These are phyloP conservation scores for Kazachstania sp. DNA, from an alignment of 1,139 yeast genomes.

Conservation along the genomic window DNA sequence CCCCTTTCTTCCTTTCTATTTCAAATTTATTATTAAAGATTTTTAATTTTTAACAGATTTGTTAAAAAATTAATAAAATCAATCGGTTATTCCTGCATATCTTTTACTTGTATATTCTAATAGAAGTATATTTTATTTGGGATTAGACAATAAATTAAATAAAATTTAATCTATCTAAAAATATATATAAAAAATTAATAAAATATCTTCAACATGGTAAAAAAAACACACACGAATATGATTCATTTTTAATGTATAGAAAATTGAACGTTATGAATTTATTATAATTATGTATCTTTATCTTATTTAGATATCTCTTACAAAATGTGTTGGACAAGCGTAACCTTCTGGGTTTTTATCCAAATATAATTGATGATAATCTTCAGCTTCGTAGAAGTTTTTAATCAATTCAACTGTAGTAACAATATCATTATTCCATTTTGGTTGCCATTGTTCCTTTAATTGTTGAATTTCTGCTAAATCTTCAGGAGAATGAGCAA, in stretches of 20 bases:
- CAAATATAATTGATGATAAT: slow-evolving; percentile 79
- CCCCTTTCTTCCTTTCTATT: background rate
- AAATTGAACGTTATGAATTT: background rate
- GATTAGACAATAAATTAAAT: background rate
- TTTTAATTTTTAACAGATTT: background rate
- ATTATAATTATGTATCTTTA: background rate
- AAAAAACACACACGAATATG: background rate
- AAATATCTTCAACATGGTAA: slow-evolving; percentile 14
- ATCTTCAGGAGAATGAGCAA: slow-evolving; percentile 51
- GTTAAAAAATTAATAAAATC: background rate
- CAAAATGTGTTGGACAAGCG: slow-evolving; percentile 80
- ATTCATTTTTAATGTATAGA: background rate
- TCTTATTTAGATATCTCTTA: slow-evolving; percentile 37
- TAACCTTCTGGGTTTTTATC: slow-evolving; percentile 75
- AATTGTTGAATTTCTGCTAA: slow-evolving; percentile 36
- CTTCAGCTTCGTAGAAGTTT: slow-evolving; percentile 86
- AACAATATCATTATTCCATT: slow-evolving; percentile 47
- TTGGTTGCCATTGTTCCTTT: slow-evolving; percentile 42
- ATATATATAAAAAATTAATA: slow-evolving; percentile 3
- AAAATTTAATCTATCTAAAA: slow-evolving; percentile 3
- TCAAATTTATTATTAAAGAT: background rate
- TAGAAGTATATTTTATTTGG: slow-evolving; percentile 5
- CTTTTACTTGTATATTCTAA: slow-evolving; percentile 3
- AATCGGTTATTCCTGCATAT: slow-evolving; percentile 2
- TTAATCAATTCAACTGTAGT: slow-evolving; percentile 63